Evolutionary conservation across 306 rosid species (phyloP), one percentile per base, ranked within the genome.

Genomic region (Betula pendula): DNA sequence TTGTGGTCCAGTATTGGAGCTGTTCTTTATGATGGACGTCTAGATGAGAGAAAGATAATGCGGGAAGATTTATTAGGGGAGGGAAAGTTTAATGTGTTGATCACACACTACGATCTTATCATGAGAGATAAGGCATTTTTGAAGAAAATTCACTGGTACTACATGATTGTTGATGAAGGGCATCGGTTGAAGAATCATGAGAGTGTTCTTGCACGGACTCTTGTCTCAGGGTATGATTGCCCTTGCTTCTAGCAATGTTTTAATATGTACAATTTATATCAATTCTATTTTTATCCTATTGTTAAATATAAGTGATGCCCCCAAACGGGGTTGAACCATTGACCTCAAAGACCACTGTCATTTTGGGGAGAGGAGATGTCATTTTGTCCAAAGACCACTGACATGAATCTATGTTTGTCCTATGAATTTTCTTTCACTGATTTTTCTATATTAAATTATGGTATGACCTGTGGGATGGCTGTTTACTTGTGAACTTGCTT

Each of bases 101-200:
- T 96, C 73, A 96, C 98, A 47, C 99, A 96, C 85, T 96, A 96
- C 79, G 99, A 96, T 81, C 96, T 96, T 78, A 93, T 96, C 81
- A 96, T 96, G 99, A 88, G 99, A 87, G 99, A 96, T 82, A 92
- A 96, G 74, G 84, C 95, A 49, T 88, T 96, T 87, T 89, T 96
- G 84, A 96, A 91, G 93, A 96, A 93, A 91, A 87, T 96, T 70
- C 82, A 83, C 42, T 96, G 99, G 99, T 51, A 5, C 82, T 96
- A 96, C 94, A 83, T 96, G 88, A 93, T 96, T 71, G 99, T 96
- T 49, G 99, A 96, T 74, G 99, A 96, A 96, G 99, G 99, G 69
- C 99, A 96, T 84, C 86, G 99, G 78, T 84, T 92, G 85, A 96
- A 96, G 89, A 96, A 96, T 87, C 96, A 90, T 2, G 99, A 96